Conservation (phyloP, 495 filamentous ascomycete species). For the Lophiotrema nucula region DNA sequence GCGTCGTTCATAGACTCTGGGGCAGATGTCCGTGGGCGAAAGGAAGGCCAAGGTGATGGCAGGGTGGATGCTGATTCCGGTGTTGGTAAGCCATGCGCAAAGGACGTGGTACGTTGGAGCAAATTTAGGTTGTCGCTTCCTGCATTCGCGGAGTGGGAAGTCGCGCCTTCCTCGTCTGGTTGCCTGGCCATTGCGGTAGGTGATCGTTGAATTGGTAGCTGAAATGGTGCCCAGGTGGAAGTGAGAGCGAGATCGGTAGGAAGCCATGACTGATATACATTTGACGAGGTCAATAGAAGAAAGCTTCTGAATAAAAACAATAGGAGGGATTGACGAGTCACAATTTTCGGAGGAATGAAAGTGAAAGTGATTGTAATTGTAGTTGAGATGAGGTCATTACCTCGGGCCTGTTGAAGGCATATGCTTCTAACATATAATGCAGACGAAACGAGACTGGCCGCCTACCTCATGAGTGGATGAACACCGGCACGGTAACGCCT, state of each 20-base stretch:
- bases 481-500: slow-evolving; percentile 17
- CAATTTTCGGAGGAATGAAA: neutral
- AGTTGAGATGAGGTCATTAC: neutral
- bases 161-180: no score
- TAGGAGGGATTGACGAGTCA: neutral
- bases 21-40: neutral
- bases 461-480: slow-evolving; percentile 26
- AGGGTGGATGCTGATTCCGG: neutral
- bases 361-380: neutral
- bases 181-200: no score
- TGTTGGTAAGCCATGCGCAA: neutral
- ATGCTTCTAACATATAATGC: slow-evolving; percentile 6
- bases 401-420: slow-evolving; percentile 28
- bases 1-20: no score
- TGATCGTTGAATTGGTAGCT: no score
- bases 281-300: no score
- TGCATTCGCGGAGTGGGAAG: no score
- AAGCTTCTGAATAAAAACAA: neutral
- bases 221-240: neutral
- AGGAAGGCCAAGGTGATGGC: neutral
- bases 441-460: slow-evolving; percentile 4
- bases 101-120: neutral
- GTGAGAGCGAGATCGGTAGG: neutral
- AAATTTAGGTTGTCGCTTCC: no score
- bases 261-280: neutral